Evolutionary conservation across 2,329 filamentous ascomycete species (phyloP), one percentile per base, ranked within the genome.

Genomic region (Venturia nashicola): DNA sequence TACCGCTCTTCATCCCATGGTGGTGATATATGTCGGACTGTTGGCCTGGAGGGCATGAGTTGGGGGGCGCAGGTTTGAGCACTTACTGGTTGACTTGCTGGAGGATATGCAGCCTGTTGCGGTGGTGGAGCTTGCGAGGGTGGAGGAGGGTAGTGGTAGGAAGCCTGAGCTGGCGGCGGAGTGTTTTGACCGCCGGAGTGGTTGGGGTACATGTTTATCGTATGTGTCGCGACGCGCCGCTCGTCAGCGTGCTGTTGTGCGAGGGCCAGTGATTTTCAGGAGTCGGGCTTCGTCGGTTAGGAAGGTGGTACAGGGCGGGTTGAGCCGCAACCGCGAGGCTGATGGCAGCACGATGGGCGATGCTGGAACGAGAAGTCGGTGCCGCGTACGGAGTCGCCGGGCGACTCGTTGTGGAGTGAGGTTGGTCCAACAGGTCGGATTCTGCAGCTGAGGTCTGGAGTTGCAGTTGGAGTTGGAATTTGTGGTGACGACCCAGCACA

Each of bases 171-270:
- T 20, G 46, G 46, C 67, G 75, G 73, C 40, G 73, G 70, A 65
- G 72, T 72, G 64, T 72, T 73, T 66, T 72, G 73, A 70, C 71
- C 71, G 62, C 68, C 70, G 67, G 70, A 54, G 16, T 46, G 64
- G 32, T 66, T 65, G 51, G 65, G 62, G 65, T 67, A 67, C 66
- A 67, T 67, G 42, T 51, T n/a, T 60, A 46, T 60, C n/a, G n/a
- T 20, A 40, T 20, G 23, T 61, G 46, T 16, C 18, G 51, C 62
- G 43, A 39, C 4, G 64, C 62, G 9, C 43, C 44, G 12, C 36
- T 54, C 64, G 61, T 65, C 23, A 40, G 27, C 44, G 34, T 57
- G 42, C 48, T 57, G 61, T 57, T 63, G 61, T 57, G 61, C 61
- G 48, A 63, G 5, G 36, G 0, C 34, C 27, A 59, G 61, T 9